Percentiles rank a stretch among this genome's conserved stretches.
phyloP scores from a whole-genome alignment of 2,329 filamentous ascomycete species.

The Botryotinia convoluta region DNA sequence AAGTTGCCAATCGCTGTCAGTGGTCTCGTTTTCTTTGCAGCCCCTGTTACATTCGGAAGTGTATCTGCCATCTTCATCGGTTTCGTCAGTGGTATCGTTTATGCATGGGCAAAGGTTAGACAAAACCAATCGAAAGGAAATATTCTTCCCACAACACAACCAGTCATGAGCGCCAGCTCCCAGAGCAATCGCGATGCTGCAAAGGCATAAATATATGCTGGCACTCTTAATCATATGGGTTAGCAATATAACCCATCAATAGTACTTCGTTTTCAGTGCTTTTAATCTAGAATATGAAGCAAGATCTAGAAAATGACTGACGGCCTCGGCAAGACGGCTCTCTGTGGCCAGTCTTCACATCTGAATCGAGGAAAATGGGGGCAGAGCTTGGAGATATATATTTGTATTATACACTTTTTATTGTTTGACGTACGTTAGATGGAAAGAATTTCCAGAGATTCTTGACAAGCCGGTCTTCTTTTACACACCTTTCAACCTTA shows the following conservation, averaged over 20 bases:
- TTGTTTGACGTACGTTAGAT: slow-evolving; percentile 13
- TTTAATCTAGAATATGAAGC: slow-evolving; percentile 1
- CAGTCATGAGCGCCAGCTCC: slow-evolving; percentile 82
- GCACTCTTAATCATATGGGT: background rate
- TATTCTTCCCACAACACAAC: slow-evolving; percentile 63
- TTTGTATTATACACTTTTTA: slow-evolving; percentile 21
- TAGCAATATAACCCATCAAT: background rate
- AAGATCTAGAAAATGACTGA: slow-evolving; percentile 9
- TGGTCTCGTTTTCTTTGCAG: slow-evolving; percentile 92
- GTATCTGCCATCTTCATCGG: slow-evolving; percentile 89
- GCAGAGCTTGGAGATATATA: slow-evolving; percentile 13
- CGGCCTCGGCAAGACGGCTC: slow-evolving; percentile 2
- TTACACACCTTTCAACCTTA: slow-evolving; percentile 9
- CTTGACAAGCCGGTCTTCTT: background rate
- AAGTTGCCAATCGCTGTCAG: slow-evolving; percentile 94
- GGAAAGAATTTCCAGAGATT: slow-evolving; percentile 12
- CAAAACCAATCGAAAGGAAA: slow-evolving; percentile 67
- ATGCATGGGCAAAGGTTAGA: slow-evolving; percentile 80
- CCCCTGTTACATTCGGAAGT: slow-evolving; percentile 86
- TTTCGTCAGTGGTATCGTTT: slow-evolving; percentile 89
- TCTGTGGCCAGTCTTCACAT: background rate
- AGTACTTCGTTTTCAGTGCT: background rate
- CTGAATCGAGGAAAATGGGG: background rate
- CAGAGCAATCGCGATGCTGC: slow-evolving; percentile 89
- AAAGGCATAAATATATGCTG: slow-evolving; percentile 32